Conservation (phyloP, 1,284 basidiomycete genomes). For the Tilletia indica region DNA sequence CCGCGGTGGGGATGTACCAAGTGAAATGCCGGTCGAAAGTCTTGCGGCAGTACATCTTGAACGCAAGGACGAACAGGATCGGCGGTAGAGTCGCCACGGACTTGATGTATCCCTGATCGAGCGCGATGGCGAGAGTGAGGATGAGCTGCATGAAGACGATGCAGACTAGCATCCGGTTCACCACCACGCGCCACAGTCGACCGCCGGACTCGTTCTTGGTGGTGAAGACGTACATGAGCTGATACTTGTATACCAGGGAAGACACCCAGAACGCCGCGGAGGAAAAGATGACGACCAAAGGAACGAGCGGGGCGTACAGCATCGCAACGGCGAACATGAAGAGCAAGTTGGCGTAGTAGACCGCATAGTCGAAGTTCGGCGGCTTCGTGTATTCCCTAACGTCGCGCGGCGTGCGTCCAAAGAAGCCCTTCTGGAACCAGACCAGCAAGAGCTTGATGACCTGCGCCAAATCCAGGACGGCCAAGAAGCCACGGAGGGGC, state of each 20-base stretch:
- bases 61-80: conserved; percentile 43
- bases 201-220: conserved; percentile 56
- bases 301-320: conserved; percentile 50
- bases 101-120: conserved; percentile 24
- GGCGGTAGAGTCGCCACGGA: conserved; percentile 39
- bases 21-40: conserved; percentile 46
- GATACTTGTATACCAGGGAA: conserved; percentile 54
- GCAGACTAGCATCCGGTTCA: conserved; percentile 50
- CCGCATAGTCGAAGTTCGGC: conserved; percentile 83
- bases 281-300: conserved; percentile 44
- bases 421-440: conserved; percentile 73
- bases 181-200: conserved; percentile 49
- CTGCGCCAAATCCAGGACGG: conserved; percentile 92
- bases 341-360: conserved; percentile 66
- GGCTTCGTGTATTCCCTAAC: conserved; percentile 95
- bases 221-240: conserved; percentile 54
- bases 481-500: conserved; percentile 80
- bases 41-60: conserved; percentile 47
- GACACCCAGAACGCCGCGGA: conserved; percentile 45
- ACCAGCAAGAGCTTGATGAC: conserved; percentile 84
- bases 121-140: conserved; percentile 42
- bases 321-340: conserved; percentile 51
- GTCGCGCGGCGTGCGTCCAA: conserved; percentile 93
- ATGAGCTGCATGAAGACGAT: conserved; percentile 54
- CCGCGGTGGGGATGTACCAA: conserved; percentile 51